These are phyloP conservation scores for Acanthamoeba triangularis DNA, from an alignment of 208 protist genomes.

Conservation along the genomic window DNA sequence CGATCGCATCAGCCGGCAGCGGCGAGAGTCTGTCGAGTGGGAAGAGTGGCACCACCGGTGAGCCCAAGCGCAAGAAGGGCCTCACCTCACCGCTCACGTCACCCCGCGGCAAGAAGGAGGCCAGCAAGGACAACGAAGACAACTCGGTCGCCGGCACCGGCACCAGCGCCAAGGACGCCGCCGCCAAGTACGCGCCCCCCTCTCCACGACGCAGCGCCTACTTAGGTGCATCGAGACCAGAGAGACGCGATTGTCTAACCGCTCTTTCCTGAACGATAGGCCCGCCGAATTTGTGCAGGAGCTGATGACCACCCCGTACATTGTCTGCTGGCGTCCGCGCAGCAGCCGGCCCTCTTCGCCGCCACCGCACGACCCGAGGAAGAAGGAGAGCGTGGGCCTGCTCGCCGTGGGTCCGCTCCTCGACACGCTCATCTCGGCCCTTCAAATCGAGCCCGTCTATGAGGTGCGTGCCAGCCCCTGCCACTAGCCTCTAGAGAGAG, in stretches of 20 bases:
- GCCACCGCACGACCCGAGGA: background rate
- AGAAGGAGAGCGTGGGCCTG: slow-evolving; percentile 19
- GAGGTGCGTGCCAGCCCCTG: background rate
- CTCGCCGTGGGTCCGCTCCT: background rate
- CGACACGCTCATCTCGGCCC: slow-evolving; percentile 13
- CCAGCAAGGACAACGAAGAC: background rate
- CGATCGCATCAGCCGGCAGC: background rate
- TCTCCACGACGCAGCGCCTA: background rate
- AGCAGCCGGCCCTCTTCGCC: background rate
- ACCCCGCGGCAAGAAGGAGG: background rate
- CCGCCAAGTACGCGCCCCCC: background rate
- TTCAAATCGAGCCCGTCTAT: slow-evolving; percentile 32
- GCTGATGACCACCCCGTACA: background rate
- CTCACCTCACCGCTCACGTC: background rate
- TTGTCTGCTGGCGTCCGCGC: slow-evolving; percentile 26
- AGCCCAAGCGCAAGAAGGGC: background rate
- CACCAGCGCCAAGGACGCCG: background rate
- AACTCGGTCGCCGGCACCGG: background rate
- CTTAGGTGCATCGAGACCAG: no score
- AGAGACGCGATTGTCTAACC: background rate
- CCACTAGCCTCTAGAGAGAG: background rate
- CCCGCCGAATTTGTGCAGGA: background rate
- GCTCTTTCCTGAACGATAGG: background rate
- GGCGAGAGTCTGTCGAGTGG: background rate
- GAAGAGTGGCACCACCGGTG: background rate